Percentiles rank a stretch among this genome's conserved stretches.
Conservation (phyloP, 805 yeast species). For the Maudiozyma barnettii region DNA sequence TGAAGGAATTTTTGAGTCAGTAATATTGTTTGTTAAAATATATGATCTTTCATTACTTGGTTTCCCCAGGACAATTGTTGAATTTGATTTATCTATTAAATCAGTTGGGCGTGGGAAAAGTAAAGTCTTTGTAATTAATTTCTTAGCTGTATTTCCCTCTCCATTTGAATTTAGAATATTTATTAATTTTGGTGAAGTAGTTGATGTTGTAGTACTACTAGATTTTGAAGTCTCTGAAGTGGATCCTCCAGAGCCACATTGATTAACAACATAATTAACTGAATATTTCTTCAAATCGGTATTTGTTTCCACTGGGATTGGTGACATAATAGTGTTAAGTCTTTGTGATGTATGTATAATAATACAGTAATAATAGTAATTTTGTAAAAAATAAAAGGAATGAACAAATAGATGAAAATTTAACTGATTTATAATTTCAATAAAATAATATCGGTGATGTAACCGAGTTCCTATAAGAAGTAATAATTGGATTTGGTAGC, state of each 20-base stretch:
- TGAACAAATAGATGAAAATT: too few species aligned
- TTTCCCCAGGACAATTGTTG: neutral
- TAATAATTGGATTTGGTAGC: too few species aligned
- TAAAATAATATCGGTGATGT: too few species aligned
- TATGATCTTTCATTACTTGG: neutral
- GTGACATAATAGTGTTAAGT: neutral
- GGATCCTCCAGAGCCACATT: neutral
- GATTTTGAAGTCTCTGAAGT: too few species aligned
- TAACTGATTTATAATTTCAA: too few species aligned
- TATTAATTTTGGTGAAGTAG: neutral
- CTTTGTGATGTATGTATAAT: neutral
- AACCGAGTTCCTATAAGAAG: too few species aligned
- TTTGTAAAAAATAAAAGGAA: too few species aligned
- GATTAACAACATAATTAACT: neutral
- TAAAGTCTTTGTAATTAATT: neutral
- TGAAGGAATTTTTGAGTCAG: neutral
- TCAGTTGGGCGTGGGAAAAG: neutral
- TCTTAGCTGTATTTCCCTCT: neutral
- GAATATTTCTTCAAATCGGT: neutral
- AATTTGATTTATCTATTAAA: neutral
- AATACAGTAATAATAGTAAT: neutral
- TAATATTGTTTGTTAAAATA: neutral
- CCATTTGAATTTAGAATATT: neutral
- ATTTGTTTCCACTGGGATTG: neutral
- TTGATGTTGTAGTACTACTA: too few species aligned